Evolutionary conservation across 108 stramenopile species (phyloP), one percentile per base, ranked within the genome.

Genomic region (Skeletonema grethae): DNA sequence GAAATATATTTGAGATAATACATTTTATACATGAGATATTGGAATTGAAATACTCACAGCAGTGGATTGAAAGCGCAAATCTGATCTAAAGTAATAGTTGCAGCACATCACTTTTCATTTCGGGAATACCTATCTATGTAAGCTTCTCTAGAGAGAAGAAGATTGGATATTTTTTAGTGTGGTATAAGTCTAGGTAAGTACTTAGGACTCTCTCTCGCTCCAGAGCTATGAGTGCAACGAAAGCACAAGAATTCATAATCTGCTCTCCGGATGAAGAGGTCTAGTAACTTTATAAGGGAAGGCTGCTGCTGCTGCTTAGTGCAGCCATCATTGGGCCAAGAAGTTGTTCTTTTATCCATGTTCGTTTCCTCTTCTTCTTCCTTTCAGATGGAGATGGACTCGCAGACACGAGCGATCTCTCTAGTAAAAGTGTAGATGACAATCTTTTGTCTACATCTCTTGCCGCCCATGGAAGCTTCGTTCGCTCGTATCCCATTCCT

Each of bases 381-480:
- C 12, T 55, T 8, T 53, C 16, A 2, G 36, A 38, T 11, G 46
- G n/a, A 41, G 43, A 38, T 43, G 38, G 31, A 32, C 20, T 50
- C 1, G 9, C 16, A 18, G 20, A 18, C 25, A 30, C 66, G 7
- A 53, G 22, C 0, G 50, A 28, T 58, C 65, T 73, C 38, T 73
- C 72, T 36, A 73, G 4, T 48, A 73, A 65, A 6, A 73, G 12
- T 1, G 64, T 45, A 16, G 41, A 29, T 43, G 45, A 43, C 36
- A 30, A 48, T 43, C 25, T 55, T 46, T 22, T 39, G 12, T 46
- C 72, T 8, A n/a, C 43, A 43, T 48, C n/a, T 24, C 5, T 4
- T 45, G 46, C 8, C 18, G 50, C 43, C 72, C 72, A 73, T 7
- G 72, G 72, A 7, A 73, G 72, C 16, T 59, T 73, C 4, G 62